phyloP scores from a whole-genome alignment of 306 rosid genomes.

The Vicia faba region DNA sequence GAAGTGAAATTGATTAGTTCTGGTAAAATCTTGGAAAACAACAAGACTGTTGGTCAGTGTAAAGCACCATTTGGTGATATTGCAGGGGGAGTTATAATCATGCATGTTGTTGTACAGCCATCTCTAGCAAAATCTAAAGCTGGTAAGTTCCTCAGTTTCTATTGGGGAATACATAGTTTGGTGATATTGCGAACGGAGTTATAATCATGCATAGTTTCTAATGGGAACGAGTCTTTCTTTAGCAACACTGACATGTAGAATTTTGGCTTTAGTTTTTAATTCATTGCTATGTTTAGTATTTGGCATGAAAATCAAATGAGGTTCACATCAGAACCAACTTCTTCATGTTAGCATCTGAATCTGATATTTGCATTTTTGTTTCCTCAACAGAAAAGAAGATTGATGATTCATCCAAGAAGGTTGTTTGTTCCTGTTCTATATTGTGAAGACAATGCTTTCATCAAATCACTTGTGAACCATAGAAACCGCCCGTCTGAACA shows the following conservation, averaged over 20 bases:
- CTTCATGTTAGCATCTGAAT: conserved; percentile 28
- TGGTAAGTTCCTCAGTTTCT: conserved; percentile 55
- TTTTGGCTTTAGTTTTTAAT: neutral
- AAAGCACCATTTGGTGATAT: conserved; percentile 77
- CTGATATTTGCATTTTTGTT: conserved; percentile 34
- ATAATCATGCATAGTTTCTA: conserved; percentile 4
- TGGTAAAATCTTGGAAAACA: conserved; percentile 96
- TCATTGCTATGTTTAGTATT: too few relatives aligned
- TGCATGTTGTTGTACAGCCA: conserved; percentile 95
- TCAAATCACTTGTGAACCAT: conserved; percentile 40
- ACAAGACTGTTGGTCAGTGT: conserved; percentile 94
- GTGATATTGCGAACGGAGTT: too few relatives aligned
- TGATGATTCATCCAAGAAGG: conserved; percentile 82
- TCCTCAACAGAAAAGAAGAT: conserved; percentile 77
- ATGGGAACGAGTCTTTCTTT: conserved; percentile 3
- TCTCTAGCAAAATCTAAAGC: conserved; percentile 71
- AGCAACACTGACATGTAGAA: conserved; percentile 17
- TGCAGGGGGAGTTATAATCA: conserved; percentile 68
- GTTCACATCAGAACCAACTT: conserved; percentile 21
- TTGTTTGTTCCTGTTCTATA: conserved; percentile 85
- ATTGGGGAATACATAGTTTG: neutral
- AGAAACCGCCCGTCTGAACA: conserved; percentile 47
- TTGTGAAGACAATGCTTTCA: conserved; percentile 58
- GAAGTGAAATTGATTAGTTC: conserved; percentile 91
- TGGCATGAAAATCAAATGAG: conserved; percentile 24